These are phyloP conservation scores for Friedmanniomyces simplex DNA, from an alignment of 495 filamentous ascomycete species.

Conservation along the genomic window DNA sequence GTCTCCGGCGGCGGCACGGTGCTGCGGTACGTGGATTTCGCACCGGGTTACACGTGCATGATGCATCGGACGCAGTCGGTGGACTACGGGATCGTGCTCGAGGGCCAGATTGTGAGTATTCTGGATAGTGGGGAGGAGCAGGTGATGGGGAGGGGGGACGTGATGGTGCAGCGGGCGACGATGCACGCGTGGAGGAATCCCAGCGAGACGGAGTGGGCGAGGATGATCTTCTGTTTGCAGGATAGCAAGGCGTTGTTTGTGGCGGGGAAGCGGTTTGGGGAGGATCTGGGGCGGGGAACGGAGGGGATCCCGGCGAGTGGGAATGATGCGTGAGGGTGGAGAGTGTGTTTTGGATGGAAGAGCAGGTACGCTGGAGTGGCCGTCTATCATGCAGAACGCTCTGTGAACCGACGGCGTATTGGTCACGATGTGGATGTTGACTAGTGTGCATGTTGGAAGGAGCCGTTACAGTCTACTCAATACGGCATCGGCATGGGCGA, in stretches of 20 bases:
- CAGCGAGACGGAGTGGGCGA: conserved; percentile 35
- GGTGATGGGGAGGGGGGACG: conserved; percentile 48
- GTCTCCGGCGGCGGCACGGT: conserved; percentile 41
- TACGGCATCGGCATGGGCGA: conserved; percentile 26
- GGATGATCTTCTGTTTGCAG: conserved; percentile 24
- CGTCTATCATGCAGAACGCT: no score
- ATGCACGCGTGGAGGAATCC: conserved; percentile 58
- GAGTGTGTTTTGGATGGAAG: background rate
- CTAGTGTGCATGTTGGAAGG: no score
- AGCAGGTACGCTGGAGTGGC: background rate
- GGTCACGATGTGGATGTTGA: no score
- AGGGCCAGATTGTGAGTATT: conserved; percentile 53
- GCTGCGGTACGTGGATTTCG: conserved; percentile 51
- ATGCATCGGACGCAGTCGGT: conserved; percentile 66
- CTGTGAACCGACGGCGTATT: no score
- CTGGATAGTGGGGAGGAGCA: conserved; percentile 48
- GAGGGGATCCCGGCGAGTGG: conserved; percentile 20
- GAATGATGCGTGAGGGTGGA: conserved; percentile 15
- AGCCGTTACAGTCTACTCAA: background rate
- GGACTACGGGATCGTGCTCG: conserved; percentile 69
- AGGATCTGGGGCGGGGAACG: conserved; percentile 21
- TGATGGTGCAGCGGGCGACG: conserved; percentile 56
- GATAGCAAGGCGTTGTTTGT: conserved; percentile 21
- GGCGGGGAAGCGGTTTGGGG: conserved; percentile 17
- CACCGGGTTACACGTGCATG: conserved; percentile 41